These are phyloP conservation scores for Rhododendron kiyosumense DNA, from an alignment of 148 eudicot species.

Conservation along the genomic window DNA sequence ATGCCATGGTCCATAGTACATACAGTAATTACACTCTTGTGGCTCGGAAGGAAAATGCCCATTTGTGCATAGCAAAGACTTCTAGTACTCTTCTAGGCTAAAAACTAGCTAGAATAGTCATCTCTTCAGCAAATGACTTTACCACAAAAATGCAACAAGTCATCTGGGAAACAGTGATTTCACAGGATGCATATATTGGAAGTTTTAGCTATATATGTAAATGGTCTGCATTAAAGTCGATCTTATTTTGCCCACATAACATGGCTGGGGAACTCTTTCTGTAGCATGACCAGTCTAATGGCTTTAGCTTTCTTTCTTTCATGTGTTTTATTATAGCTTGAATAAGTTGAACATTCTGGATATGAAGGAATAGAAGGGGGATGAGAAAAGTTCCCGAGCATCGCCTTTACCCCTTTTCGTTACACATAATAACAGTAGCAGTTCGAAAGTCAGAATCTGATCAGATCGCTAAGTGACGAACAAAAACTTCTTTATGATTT, in stretches of 20 bases:
- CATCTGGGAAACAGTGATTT: not conserved
- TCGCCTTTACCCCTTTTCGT: not conserved
- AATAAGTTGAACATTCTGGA: not conserved
- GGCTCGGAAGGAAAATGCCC: not conserved
- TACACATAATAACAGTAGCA: not conserved
- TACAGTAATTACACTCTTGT: not conserved
- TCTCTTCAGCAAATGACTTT: not conserved
- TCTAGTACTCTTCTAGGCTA: not conserved
- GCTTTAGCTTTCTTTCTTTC: not conserved
- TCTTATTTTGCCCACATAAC: not conserved
- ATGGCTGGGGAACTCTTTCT: not conserved
- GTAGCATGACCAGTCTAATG: not conserved
- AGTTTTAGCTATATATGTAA: not conserved
- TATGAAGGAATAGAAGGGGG: not conserved
- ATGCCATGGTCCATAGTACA: not conserved
- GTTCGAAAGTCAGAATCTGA: not conserved
- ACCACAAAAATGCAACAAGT: not conserved
- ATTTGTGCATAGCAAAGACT: not conserved
- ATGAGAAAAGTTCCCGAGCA: not conserved
- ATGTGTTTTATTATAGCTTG: not conserved
- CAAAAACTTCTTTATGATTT: not conserved
- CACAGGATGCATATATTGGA: not conserved
- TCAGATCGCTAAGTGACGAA: not conserved
- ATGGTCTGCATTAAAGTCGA: not conserved
- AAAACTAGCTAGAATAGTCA: not conserved